Evolutionary conservation across 176 grass and related monocot species (phyloP), one percentile per base, ranked within the genome.

Genomic region (Avena eriantha): DNA sequence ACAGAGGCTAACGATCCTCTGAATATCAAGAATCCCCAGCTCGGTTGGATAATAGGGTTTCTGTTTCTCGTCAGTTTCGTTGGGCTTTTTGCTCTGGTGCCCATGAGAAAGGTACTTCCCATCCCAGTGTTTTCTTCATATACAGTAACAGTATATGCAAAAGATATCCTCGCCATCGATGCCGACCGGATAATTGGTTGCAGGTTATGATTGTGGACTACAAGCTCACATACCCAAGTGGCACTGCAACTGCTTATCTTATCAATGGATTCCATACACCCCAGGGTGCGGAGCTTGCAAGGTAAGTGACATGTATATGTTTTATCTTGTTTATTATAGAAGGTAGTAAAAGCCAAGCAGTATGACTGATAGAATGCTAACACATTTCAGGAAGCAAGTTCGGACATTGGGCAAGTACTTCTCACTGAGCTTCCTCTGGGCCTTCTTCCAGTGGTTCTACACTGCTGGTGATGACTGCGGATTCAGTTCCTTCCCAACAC

Each of bases 371-470:
- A 39, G 36, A 71, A 77, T 63, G 22, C 4, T 90, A 12, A 11
- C 56, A 33, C 34, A n/a, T 89, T 88, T 84, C 86, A 96, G 94
- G 92, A 96, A 88, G 82, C 94, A 96, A 78, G 92, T 96, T 49
- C 69, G 56, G 5, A 92, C 79, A 11, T 61, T 96, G 75, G 89
- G 85, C 5, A 96, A 93, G 79, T 96, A 78, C 82, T 93, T 96
- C 61, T 86, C 80, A 10, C 17, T 84, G 31, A 90, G 91, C 78
- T 95, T 98, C 78, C 2, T 90, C 3, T 98, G 95, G 95, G 95
- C 89, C 5, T 98, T 95, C 86, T 98, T 98, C 75, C 93, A 95
- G 79, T 98, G 95, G 95, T 98, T 98, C 85, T 98, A 92, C 79
- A 95, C 95, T 45, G 95, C 86, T 26, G 91, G 87, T n/a, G 73